Conservation (phyloP, 257 asterid species). For the Penstemon newberryi region DNA sequence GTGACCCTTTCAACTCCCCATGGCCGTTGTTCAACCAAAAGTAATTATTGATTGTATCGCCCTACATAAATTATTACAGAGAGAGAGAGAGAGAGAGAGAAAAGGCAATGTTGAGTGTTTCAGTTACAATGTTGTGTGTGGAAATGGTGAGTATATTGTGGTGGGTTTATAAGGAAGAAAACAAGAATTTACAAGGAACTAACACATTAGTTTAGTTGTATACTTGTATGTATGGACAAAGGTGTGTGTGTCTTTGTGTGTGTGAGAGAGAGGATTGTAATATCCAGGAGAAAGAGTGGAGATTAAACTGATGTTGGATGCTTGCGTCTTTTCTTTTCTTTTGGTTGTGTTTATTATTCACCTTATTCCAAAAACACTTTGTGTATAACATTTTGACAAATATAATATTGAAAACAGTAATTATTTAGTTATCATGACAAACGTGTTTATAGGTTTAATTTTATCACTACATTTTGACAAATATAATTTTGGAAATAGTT, state of each 20-base stretch:
- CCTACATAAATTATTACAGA: conserved; percentile 19
- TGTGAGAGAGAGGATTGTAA: neutral
- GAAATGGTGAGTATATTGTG: conserved; percentile 32
- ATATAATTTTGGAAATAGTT: too few relatives aligned
- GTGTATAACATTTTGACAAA: too few relatives aligned
- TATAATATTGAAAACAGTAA: too few relatives aligned
- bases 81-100: conserved; percentile 6
- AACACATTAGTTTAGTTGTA: conserved; percentile 1
- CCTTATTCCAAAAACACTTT: too few relatives aligned
- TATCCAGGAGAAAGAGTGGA: neutral
- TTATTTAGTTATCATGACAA: too few relatives aligned
- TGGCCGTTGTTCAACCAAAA: conserved; percentile 35
- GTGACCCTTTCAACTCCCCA: conserved; percentile 43
- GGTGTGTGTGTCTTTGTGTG: neutral
- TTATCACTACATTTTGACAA: too few relatives aligned
- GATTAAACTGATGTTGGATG: conserved; percentile 23
- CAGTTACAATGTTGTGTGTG: conserved; percentile 29
- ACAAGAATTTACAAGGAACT: conserved; percentile 27
- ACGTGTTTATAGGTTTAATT: too few relatives aligned
- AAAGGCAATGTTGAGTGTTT: conserved; percentile 22
- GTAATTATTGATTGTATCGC: conserved; percentile 25
- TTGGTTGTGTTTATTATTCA: conserved; percentile 9
- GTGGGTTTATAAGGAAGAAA: conserved; percentile 33
- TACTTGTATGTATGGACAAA: neutral
- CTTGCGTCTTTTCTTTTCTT: conserved; percentile 23